These are phyloP conservation scores for Fraxinus baroniana DNA, from an alignment of 305 asterid genomes.

Conservation along the genomic window DNA sequence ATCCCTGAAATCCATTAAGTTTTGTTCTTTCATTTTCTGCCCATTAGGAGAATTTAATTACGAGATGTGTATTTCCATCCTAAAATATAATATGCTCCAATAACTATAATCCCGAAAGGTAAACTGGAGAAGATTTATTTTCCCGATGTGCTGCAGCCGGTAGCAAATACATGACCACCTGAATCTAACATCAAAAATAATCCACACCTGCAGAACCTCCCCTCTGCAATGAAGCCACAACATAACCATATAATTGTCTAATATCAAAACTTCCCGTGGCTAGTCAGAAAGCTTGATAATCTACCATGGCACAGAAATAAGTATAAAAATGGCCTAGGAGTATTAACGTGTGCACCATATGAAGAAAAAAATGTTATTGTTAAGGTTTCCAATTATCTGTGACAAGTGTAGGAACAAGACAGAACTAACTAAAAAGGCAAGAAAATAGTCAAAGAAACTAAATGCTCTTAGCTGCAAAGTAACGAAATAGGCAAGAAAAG, in stretches of 20 bases:
- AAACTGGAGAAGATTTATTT: not conserved
- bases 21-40: not conserved
- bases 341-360: not conserved
- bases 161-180: not conserved
- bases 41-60: not conserved
- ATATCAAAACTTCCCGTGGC: not conserved
- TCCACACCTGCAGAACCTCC: not conserved
- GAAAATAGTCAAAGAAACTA: not conserved
- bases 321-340: not conserved
- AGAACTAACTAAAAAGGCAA: not conserved
- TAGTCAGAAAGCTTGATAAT: not conserved
- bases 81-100: not conserved
- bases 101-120: not conserved
- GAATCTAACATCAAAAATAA: not conserved
- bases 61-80: not conserved
- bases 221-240: not conserved
- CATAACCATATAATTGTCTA: not conserved
- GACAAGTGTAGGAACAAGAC: not conserved
- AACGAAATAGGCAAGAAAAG: not conserved
- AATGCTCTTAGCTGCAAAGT: not conserved
- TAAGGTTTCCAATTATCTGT: not conserved
- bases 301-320: not conserved
- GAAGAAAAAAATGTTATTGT: not conserved
- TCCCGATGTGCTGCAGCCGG: not conserved
- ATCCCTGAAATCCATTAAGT: not conserved